Base-by-base conservation (phyloP, 139 green algal genomes). In the Dunaliella primolecta region DNA sequence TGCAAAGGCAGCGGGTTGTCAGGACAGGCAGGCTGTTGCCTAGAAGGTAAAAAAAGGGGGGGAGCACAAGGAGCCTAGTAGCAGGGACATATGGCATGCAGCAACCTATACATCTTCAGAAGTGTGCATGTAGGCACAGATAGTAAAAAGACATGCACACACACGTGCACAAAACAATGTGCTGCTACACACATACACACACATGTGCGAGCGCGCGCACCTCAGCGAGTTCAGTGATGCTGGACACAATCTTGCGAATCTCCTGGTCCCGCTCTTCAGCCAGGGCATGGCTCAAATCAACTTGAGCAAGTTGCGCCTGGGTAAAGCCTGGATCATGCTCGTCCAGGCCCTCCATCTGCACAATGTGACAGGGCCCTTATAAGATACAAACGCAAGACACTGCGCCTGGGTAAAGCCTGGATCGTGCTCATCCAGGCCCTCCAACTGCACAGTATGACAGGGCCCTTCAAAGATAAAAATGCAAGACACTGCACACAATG, bases 391-490 rank as follows among this genome's bases (percentile, higher is more conserved):
- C 32, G 70, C 2, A 7, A 11, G 27, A 77, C 11, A 25, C 70
- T 98, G 95, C n/a, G 89, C 77, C 30, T 95, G 84, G 34, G 91
- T 96, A 86, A 98, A 98, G 24, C 95, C 95, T 21, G 94, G 91
- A 88, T 98, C 95, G 1, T 29, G 3, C 11, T 77, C 27, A 11
- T 77, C 25, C 15, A 77, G 71, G 71, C 56, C 23, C 56, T 77
- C 27, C 25, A 77, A 32, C 71, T 77, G 27, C 15, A 77, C 56
- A 20, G 56, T 23, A 20, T 72, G 56, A 23, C 20, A 23, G 23
- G 56, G 56, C 56, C 23, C 56, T 20, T 23, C 20, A 20, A 23
- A 29, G 56, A 23, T 77, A 29, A 11, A 29, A 25, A 77, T 77
- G 70, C 2, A 7, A 11, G 27, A 77, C 11, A 25, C 70, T 98